Conservation (phyloP, 176 grass and related monocot species). For the Cymbopogon citratus region DNA sequence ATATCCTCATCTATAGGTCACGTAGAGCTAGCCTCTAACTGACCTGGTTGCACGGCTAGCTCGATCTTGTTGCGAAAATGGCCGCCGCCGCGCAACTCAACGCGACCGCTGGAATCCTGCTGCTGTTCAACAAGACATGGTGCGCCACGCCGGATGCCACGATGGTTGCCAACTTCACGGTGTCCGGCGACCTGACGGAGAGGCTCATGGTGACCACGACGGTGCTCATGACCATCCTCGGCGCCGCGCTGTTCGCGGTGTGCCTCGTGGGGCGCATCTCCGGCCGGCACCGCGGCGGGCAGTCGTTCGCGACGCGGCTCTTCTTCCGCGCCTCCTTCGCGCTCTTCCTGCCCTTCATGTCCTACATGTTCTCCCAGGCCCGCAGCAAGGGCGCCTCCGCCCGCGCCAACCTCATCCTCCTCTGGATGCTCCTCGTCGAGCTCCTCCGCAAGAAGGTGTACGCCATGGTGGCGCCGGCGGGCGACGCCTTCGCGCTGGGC, state of each 20-base stretch:
- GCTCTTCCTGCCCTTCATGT: constrained; percentile 28
- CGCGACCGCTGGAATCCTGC: too few relatives aligned
- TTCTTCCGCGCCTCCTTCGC: constrained; percentile 30
- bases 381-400: not conserved
- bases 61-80: too few relatives aligned
- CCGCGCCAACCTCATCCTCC: constrained; percentile 20
- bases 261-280: constrained; percentile 3
- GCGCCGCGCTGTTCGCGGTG: not conserved
- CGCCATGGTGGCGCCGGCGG: not conserved
- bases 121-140: too few relatives aligned
- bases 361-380: constrained; percentile 36
- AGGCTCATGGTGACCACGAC: too few relatives aligned
- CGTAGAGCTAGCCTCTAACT: not conserved
- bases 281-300: not conserved
- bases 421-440: constrained; percentile 41
- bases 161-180: too few relatives aligned
- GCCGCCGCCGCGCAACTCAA: too few relatives aligned
- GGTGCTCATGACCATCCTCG: too few relatives aligned
- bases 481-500: not conserved
- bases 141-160: too few relatives aligned
- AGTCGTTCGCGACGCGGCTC: constrained; percentile 6
- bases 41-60: too few relatives aligned
- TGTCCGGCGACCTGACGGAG: too few relatives aligned
- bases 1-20: not conserved
- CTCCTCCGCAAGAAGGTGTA: constrained; percentile 33